Evolutionary conservation across 2,329 filamentous ascomycete genomes (phyloP).

Genomic region (Trichoderma harzianum): DNA sequence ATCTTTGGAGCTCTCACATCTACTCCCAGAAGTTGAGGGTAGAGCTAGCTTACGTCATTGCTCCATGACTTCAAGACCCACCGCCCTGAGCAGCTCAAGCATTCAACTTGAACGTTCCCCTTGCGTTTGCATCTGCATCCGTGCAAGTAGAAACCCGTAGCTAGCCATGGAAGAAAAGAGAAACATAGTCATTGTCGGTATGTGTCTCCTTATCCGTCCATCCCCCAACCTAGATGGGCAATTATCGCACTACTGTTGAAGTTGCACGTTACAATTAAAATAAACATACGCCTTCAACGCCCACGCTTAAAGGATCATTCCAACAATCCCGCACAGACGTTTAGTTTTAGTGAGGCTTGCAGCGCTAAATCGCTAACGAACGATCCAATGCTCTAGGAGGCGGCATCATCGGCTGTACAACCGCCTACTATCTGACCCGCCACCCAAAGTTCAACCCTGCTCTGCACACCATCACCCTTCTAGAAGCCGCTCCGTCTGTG

Average conservation of each 20-base stretch:
- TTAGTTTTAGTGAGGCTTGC: neutral
- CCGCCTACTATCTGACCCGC: conserved; percentile 85
- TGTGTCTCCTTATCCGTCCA: conserved; percentile 22
- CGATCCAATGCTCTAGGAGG: conserved; percentile 55
- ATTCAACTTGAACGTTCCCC: neutral
- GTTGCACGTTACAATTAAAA: neutral
- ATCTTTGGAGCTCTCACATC: neutral
- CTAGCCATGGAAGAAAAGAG: conserved; percentile 35
- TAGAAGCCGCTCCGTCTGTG: conserved; percentile 78
- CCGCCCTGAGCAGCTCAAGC: neutral
- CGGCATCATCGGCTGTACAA: conserved; percentile 88
- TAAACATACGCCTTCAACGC: neutral
- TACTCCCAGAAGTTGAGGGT: neutral
- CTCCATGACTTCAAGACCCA: neutral
- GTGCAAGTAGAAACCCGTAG: neutral
- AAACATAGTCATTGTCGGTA: conserved; percentile 51
- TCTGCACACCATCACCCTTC: conserved; percentile 74
- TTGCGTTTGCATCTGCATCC: neutral
- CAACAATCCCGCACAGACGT: neutral
- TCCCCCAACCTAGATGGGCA: neutral
- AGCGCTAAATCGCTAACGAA: conserved; percentile 5
- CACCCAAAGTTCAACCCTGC: conserved; percentile 76
- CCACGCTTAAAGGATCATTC: neutral
- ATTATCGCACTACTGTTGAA: neutral
- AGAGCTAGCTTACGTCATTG: neutral